Evolutionary conservation across 495 filamentous ascomycete species (phyloP).

Genomic region (Penicillium salamii): DNA sequence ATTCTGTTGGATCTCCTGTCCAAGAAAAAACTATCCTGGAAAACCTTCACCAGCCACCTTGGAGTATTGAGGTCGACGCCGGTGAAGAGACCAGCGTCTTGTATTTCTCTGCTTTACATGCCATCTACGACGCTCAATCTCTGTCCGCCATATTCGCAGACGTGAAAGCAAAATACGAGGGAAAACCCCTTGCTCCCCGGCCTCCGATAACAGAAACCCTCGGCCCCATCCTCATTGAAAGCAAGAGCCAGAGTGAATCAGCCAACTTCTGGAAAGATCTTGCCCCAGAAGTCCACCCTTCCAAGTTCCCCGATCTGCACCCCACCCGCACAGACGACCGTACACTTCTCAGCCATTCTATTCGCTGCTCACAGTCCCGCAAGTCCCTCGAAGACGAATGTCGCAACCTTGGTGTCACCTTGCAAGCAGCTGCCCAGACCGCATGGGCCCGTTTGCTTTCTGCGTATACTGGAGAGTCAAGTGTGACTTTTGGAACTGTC

Average conservation of each 20-base stretch:
- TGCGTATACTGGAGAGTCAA: constrained; percentile 66
- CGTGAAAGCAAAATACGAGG: constrained; percentile 41
- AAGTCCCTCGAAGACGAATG: constrained; percentile 51
- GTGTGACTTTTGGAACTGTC: constrained; percentile 68
- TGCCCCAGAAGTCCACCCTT: constrained; percentile 49
- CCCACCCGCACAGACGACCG: constrained; percentile 49
- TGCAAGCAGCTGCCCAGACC: constrained; percentile 70
- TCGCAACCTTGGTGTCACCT: constrained; percentile 52
- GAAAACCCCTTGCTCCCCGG: constrained; percentile 11
- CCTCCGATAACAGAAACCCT: constrained; percentile 40
- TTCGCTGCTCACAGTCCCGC: constrained; percentile 34
- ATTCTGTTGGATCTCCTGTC: constrained; percentile 6
- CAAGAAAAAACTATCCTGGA: constrained; percentile 24
- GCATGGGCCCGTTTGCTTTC: constrained; percentile 70
- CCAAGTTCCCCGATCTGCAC: constrained; percentile 66
- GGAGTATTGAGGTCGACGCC: constrained; percentile 40
- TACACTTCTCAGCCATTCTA: constrained; percentile 35
- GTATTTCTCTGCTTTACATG: constrained; percentile 63
- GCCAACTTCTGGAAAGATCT: constrained; percentile 60
- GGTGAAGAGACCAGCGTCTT: constrained; percentile 22
- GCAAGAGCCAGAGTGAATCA: constrained; percentile 23
- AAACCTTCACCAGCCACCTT: constrained; percentile 45
- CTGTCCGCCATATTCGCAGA: constrained; percentile 58
- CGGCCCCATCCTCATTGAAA: constrained; percentile 50
- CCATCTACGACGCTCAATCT: constrained; percentile 75